phyloP scores from a whole-genome alignment of 1,139 yeast species.

The Pichia sp. region DNA sequence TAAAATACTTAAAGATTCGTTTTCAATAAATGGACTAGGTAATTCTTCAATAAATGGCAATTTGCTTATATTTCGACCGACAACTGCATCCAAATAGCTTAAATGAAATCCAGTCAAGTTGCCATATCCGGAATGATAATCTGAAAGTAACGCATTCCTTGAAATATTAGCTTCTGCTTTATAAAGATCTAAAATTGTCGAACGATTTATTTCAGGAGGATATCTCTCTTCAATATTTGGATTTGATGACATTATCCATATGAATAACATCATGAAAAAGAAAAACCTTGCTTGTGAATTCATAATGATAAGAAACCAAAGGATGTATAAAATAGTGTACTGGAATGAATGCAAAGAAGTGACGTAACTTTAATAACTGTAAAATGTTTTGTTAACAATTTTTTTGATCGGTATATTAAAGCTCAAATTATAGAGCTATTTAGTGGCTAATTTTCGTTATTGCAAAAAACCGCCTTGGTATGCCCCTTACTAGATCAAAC shows the following conservation, averaged over 20 bases:
- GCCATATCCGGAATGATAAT: constrained; percentile 53
- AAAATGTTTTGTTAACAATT: not conserved
- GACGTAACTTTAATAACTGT: not conserved
- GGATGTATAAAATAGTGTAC: not conserved
- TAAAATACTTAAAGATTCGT: constrained; percentile 48
- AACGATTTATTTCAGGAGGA: constrained; percentile 26
- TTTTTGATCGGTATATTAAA: not conserved
- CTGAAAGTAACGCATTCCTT: constrained; percentile 33
- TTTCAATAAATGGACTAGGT: constrained; percentile 46
- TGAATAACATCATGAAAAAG: constrained; percentile 28
- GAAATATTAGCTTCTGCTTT: constrained; percentile 32
- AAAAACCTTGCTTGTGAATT: constrained; percentile 18
- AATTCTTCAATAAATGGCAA: constrained; percentile 50
- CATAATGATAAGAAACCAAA: constrained; percentile 4
- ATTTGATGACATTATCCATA: constrained; percentile 34
- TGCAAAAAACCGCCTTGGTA: not conserved
- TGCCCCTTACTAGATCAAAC: not conserved
- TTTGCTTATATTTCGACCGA: constrained; percentile 39
- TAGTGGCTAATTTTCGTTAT: not conserved
- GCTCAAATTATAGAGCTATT: not conserved
- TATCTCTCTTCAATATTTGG: constrained; percentile 31
- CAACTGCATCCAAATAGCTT: constrained; percentile 50
- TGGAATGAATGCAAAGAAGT: not conserved
- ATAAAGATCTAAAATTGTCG: constrained; percentile 24
- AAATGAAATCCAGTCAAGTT: constrained; percentile 67